Conservation (phyloP, 2,329 filamentous ascomycete species). For the Hymenoscyphus linearis region DNA sequence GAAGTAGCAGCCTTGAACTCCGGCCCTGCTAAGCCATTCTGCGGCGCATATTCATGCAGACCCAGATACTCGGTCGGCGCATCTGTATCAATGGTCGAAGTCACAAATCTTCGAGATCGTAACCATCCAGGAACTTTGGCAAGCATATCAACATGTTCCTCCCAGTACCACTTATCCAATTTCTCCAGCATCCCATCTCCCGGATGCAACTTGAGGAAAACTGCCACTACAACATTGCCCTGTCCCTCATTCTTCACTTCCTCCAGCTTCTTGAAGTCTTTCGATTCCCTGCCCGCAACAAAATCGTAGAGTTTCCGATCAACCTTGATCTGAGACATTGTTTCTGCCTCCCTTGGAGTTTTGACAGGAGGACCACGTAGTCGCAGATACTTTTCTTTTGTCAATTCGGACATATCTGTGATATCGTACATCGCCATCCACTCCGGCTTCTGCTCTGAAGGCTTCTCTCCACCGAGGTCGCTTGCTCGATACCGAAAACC, state of each 20-base stretch:
- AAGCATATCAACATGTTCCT: slow-evolving; percentile 70
- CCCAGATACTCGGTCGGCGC: slow-evolving; percentile 54
- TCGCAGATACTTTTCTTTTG: slow-evolving; percentile 62
- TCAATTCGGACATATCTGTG: slow-evolving; percentile 65
- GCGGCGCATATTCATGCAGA: slow-evolving; percentile 66
- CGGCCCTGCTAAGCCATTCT: slow-evolving; percentile 60
- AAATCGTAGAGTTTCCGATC: slow-evolving; percentile 67
- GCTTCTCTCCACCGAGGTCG: slow-evolving; percentile 41
- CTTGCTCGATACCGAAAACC: slow-evolving; percentile 73
- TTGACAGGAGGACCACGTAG: slow-evolving; percentile 54
- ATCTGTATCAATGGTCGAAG: slow-evolving; percentile 56
- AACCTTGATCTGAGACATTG: slow-evolving; percentile 62
- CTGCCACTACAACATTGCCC: slow-evolving; percentile 56
- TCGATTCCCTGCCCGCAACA: slow-evolving; percentile 48
- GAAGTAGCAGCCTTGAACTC: slow-evolving; percentile 58
- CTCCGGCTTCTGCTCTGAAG: slow-evolving; percentile 45
- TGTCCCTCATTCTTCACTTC: slow-evolving; percentile 52
- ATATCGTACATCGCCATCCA: slow-evolving; percentile 83
- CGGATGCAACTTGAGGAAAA: slow-evolving; percentile 51
- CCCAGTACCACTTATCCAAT: slow-evolving; percentile 63
- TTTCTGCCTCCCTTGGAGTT: slow-evolving; percentile 53
- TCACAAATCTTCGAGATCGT: slow-evolving; percentile 65
- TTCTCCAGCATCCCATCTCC: slow-evolving; percentile 50
- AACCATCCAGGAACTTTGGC: slow-evolving; percentile 74
- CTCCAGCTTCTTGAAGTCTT: slow-evolving; percentile 56